phyloP scores from a whole-genome alignment of 1,284 basidiomycete genomes.

The Hortiboletus rubellus region DNA sequence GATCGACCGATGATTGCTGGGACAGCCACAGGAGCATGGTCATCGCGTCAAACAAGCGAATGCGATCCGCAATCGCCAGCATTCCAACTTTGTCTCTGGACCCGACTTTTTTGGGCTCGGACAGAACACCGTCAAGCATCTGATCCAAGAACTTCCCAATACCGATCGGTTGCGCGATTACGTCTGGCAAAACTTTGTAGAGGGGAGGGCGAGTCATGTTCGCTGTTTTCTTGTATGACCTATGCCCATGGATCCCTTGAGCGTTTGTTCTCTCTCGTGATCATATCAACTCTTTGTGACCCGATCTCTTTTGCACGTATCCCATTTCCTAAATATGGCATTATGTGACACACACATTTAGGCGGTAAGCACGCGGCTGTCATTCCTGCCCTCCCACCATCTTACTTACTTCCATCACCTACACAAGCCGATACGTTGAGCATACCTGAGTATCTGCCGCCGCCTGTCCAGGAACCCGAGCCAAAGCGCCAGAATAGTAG shows the following conservation, averaged over 20 bases:
- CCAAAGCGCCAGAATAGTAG: constrained; percentile 21
- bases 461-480: constrained; percentile 21
- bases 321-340: constrained; percentile 36
- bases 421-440: constrained; percentile 27
- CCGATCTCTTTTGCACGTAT: constrained; percentile 22
- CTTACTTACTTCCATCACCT: constrained; percentile 32
- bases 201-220: constrained; percentile 66
- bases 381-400: constrained; percentile 64
- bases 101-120: constrained; percentile 83
- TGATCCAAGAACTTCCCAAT: constrained; percentile 75
- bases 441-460: constrained; percentile 37
- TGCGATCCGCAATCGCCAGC: constrained; percentile 70
- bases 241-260: constrained; percentile 9
- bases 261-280: constrained; percentile 8
- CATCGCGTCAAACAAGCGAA: constrained; percentile 74
- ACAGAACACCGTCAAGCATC: constrained; percentile 81
- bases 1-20: constrained; percentile 71
- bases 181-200: constrained; percentile 79
- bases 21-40: constrained; percentile 84
- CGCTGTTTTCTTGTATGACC: constrained; percentile 12
- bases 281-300: constrained; percentile 18
- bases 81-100: constrained; percentile 80
- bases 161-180: constrained; percentile 71
- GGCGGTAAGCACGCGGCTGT: constrained; percentile 78
- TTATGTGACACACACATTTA: constrained; percentile 53